Evolutionary conservation across 2,329 filamentous ascomycete genomes (phyloP).

Genomic region (Venturia carpophila): DNA sequence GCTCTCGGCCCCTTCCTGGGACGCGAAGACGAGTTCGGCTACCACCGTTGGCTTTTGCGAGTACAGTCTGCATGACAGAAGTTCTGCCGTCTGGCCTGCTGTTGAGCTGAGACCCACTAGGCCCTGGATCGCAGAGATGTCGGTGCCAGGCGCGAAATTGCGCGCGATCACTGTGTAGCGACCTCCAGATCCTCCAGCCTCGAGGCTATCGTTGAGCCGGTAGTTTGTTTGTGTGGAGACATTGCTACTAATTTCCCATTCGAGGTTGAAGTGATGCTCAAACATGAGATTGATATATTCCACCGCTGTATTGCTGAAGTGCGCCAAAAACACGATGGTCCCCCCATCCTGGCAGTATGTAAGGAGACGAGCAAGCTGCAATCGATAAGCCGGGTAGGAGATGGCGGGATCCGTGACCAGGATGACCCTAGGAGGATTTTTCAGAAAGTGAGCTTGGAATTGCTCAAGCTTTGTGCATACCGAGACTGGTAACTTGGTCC

Average conservation of each 20-base stretch:
- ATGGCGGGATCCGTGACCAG: slow-evolving; percentile 17
- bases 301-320: slow-evolving; percentile 15
- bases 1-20: slow-evolving; percentile 16
- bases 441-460: slow-evolving; percentile 4
- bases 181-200: slow-evolving; percentile 15
- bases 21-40: slow-evolving; percentile 16
- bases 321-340: slow-evolving; percentile 16
- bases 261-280: slow-evolving; percentile 16
- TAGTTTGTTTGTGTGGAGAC: slow-evolving; percentile 1
- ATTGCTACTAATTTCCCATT: slow-evolving; percentile 12
- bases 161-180: slow-evolving; percentile 16
- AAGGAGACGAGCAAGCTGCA: slow-evolving; percentile 17
- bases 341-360: slow-evolving; percentile 18
- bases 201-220: slow-evolving; percentile 16
- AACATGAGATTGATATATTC: slow-evolving; percentile 17
- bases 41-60: slow-evolving; percentile 11
- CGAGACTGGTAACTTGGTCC: slow-evolving; percentile 16
- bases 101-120: slow-evolving; percentile 11
- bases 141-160: slow-evolving; percentile 17
- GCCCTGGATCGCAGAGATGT: slow-evolving; percentile 13
- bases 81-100: background rate
- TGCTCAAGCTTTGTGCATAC: slow-evolving; percentile 15
- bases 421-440: slow-evolving; percentile 16
- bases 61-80: slow-evolving; percentile 16
- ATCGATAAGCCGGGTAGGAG: slow-evolving; percentile 14